Percentiles rank a stretch among this genome's conserved stretches.
phyloP scores from a whole-genome alignment of 2,329 filamentous ascomycete species.

The Claviceps cyperi region DNA sequence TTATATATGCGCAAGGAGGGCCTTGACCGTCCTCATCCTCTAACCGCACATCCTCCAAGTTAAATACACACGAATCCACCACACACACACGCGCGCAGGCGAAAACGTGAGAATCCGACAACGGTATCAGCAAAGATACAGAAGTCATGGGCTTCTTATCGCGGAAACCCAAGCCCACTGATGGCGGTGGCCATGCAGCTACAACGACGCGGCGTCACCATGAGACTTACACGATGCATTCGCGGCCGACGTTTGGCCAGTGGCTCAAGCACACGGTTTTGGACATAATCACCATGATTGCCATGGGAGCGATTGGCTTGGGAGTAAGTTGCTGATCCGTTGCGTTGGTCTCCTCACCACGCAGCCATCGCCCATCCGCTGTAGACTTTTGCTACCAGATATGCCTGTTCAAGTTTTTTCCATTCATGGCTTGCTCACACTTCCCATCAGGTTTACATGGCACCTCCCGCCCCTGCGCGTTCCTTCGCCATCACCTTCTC shows the following conservation, averaged over 20 bases:
- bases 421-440: background rate
- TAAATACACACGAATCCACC: background rate
- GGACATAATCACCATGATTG: conserved; percentile 52
- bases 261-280: conserved; percentile 55
- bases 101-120: background rate
- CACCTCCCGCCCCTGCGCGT: conserved; percentile 44
- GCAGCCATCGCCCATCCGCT: no score
- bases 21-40: no score
- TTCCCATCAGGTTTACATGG: conserved; percentile 39
- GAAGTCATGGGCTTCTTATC: conserved; percentile 3
- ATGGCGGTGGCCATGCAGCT: background rate
- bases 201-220: background rate
- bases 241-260: conserved; percentile 47
- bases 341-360: background rate
- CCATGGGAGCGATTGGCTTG: conserved; percentile 51
- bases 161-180: background rate
- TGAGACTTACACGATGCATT: conserved; percentile 28
- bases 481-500: conserved; percentile 49
- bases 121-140: no score
- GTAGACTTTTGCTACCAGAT: no score
- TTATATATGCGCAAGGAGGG: no score
- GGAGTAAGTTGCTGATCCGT: conserved; percentile 32
- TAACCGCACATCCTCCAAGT: no score
- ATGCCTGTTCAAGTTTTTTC: background rate
- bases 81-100: background rate